phyloP scores from a whole-genome alignment of 768 basidiomycete genomes.

The Agaricus subrufescens region DNA sequence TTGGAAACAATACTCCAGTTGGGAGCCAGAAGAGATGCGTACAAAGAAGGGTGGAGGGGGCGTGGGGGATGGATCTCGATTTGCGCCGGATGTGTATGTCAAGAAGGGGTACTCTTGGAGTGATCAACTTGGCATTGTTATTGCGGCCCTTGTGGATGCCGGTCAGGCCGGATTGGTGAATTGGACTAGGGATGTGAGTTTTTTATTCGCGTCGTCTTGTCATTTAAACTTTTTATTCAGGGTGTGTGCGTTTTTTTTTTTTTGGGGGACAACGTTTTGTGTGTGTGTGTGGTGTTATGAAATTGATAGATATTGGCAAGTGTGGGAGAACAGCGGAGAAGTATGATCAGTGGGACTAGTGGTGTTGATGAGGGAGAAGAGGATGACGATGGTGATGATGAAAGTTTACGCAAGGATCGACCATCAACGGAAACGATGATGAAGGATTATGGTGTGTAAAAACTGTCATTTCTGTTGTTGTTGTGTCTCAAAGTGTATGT shows the following conservation, averaged over 20 bases:
- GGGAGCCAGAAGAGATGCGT: constrained; percentile 47
- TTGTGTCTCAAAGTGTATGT: too few relatives aligned
- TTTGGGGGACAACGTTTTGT: background rate
- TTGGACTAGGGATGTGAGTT: constrained; percentile 78
- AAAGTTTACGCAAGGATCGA: constrained; percentile 22
- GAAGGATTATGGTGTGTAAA: constrained; percentile 65
- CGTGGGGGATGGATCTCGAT: constrained; percentile 35
- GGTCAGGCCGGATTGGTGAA: constrained; percentile 61
- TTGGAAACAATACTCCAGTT: constrained; percentile 84
- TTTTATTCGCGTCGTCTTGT: background rate
- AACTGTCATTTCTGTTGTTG: background rate
- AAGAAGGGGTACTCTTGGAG: constrained; percentile 88
- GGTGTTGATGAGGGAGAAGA: constrained; percentile 45
- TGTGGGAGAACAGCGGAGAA: constrained; percentile 54
- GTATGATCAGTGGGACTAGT: constrained; percentile 40
- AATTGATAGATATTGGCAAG: constrained; percentile 50
- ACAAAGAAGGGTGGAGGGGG: constrained; percentile 26
- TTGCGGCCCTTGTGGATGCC: constrained; percentile 67
- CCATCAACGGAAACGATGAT: constrained; percentile 73
- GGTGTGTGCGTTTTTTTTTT: background rate
- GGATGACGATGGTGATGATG: constrained; percentile 27
- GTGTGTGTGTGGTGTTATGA: constrained; percentile 1
- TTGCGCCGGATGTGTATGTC: constrained; percentile 69
- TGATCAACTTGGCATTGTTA: constrained; percentile 84
- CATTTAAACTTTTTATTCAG: background rate